Evolutionary conservation across 352 stramenopile genomes (phyloP), one percentile per base, ranked within the genome.

Genomic region (Pythium pyrilobum): DNA sequence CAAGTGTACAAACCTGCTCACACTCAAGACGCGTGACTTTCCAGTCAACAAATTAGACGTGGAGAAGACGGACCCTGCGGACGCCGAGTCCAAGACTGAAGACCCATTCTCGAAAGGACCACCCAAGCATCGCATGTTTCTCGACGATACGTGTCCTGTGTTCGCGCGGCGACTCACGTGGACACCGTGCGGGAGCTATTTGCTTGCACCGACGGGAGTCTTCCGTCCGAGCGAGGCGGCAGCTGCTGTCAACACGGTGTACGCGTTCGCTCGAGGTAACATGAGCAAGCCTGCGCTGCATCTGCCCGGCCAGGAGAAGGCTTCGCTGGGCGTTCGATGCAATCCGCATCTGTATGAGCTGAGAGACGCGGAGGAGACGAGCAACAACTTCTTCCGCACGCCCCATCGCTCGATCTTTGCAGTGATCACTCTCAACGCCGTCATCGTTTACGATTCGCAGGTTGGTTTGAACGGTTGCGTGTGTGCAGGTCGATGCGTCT

Each of bases 391-490:
- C 34, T 97, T 94, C 50, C 80, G 81, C 59, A 84, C 83, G 23
- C 60, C 79, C 11, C 79, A 92, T 42, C 81, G 89, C 39, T 86
- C 83, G 28, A 66, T 99, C 27, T 98, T 98, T 73, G 89, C 91
- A 25, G 87, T 99, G 15, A 80, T 97, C 29, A 98, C 93, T 24
- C 74, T 96, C 29, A 90, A 98, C 49, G 81, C 82, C 0, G 81
- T 99, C 25, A 66, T 97, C n/a, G 81, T 98, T 51, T 98, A 99
- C 67, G 95, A 99, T 64, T 97, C 96, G 5, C 76, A 97, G 77
- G 79, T 91, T 61, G 27, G 36, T 31, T 0, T 4, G 34, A 16
- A 37, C 24, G 10, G 9, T 33, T 31, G 9, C 12, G 20, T 45
- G 15, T 3, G 12, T 47, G 40, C n/a, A 27, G n/a, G n/a, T 51